These are phyloP conservation scores for Penicillium salamii DNA, from an alignment of 495 filamentous ascomycete genomes.

Conservation along the genomic window DNA sequence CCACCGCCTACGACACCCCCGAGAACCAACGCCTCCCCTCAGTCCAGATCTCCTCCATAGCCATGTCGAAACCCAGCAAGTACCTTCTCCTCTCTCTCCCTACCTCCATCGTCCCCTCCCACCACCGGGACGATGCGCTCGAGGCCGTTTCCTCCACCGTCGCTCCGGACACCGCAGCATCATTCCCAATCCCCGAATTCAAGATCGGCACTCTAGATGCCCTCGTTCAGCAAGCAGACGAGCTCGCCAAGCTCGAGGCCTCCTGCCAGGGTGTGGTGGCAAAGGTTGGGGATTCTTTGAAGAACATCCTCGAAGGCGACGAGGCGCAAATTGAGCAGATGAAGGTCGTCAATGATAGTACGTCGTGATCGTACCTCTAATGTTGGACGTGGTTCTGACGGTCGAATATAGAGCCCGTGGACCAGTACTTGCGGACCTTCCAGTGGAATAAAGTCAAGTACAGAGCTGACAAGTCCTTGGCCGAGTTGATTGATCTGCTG, in stretches of 20 bases:
- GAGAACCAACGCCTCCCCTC: slow-evolving; percentile 9
- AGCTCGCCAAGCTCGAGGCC: slow-evolving; percentile 80
- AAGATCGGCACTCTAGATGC: slow-evolving; percentile 97
- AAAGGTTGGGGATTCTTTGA: slow-evolving; percentile 85
- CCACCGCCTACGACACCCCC: slow-evolving; percentile 34
- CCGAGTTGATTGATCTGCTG: slow-evolving; percentile 78
- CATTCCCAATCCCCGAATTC: slow-evolving; percentile 86
- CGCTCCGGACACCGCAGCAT: slow-evolving; percentile 65
- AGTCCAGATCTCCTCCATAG: slow-evolving; percentile 12
- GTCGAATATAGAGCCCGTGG: slow-evolving; percentile 69
- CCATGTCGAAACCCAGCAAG: slow-evolving; percentile 58
- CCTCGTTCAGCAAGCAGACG: slow-evolving; percentile 95
- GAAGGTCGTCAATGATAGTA: slow-evolving; percentile 96
- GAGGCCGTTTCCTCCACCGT: slow-evolving; percentile 68
- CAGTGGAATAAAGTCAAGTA: slow-evolving; percentile 97
- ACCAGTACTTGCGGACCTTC: slow-evolving; percentile 86
- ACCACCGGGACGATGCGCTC: slow-evolving; percentile 78
- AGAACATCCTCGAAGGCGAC: slow-evolving; percentile 74
- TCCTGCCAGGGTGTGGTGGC: slow-evolving; percentile 77
- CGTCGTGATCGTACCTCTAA: slow-evolving; percentile 22
- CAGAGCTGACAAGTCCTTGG: slow-evolving; percentile 81
- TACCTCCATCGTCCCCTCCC: slow-evolving; percentile 66
- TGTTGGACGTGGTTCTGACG: slow-evolving; percentile 5
- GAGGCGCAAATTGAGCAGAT: slow-evolving; percentile 78
- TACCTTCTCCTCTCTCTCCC: slow-evolving; percentile 77